phyloP scores from a whole-genome alignment of 257 asterid species.

The Capsicum rhomboideum region DNA sequence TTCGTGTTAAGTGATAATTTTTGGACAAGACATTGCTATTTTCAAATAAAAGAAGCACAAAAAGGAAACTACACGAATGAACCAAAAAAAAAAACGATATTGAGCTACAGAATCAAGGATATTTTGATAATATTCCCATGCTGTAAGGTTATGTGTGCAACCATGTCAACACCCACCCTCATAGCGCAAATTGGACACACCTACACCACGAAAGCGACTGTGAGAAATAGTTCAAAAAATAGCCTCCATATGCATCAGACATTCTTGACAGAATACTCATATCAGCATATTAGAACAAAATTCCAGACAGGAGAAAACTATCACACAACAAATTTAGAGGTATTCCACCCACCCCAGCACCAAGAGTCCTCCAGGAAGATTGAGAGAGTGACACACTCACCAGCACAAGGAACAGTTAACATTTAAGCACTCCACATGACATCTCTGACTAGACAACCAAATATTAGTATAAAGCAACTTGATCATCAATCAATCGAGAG shows the following conservation, averaged over 20 bases:
- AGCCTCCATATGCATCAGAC: background rate
- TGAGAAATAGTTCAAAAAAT: background rate
- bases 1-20: background rate
- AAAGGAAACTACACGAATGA: background rate
- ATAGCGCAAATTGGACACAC: conserved; percentile 86
- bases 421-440: background rate
- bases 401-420: background rate
- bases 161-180: conserved; percentile 97
- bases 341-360: background rate
- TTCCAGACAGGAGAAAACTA: background rate
- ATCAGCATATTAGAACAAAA: background rate
- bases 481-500: too few relatives aligned
- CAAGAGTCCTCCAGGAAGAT: background rate
- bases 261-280: background rate
- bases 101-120: conserved; percentile 41
- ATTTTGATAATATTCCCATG: conserved; percentile 82
- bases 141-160: conserved; percentile 85
- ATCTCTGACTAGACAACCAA: background rate
- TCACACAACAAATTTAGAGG: background rate
- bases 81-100: background rate
- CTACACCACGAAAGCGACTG: conserved; percentile 31
- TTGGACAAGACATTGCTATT: background rate
- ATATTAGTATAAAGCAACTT: background rate
- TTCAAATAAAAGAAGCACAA: background rate
- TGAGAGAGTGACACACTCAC: background rate